Conservation (phyloP, 495 filamentous ascomycete species). For the Daldinia grandis region DNA sequence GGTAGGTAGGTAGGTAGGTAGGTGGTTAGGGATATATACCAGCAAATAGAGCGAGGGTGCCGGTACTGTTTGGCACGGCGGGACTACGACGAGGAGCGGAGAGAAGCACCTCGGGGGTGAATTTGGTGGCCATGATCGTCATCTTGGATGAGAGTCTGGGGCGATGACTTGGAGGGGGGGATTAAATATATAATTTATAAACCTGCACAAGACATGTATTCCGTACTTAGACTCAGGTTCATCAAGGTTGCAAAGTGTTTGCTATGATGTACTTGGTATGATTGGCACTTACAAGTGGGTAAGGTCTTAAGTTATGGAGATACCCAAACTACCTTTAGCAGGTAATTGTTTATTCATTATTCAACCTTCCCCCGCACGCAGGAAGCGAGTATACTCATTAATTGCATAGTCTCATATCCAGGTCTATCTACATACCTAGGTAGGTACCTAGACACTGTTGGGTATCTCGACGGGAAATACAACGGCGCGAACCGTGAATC, state of each 20-base stretch:
- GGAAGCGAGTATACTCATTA: slow-evolving; percentile 9
- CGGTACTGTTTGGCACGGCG: slow-evolving; percentile 76
- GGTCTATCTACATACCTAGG: not conserved
- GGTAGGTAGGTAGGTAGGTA: not conserved
- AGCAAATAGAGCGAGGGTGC: slow-evolving; percentile 74
- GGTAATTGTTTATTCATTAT: not conserved
- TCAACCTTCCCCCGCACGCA: slow-evolving; percentile 10
- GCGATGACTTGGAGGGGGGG: slow-evolving; percentile 1
- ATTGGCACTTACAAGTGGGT: slow-evolving; percentile 12
- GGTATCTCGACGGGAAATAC: slow-evolving; percentile 26
- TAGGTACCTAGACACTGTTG: slow-evolving; percentile 12
- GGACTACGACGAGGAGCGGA: slow-evolving; percentile 82
- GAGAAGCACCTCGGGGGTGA: slow-evolving; percentile 84
- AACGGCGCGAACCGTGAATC: slow-evolving; percentile 2
- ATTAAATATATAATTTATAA: not conserved
- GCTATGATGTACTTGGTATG: no score
- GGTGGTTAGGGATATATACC: slow-evolving; percentile 40
- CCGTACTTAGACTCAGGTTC: slow-evolving; percentile 7
- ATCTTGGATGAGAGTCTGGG: slow-evolving; percentile 51
- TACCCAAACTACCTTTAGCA: not conserved
- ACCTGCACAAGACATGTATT: not conserved
- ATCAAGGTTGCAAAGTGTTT: slow-evolving; percentile 23
- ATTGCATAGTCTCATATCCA: slow-evolving; percentile 12
- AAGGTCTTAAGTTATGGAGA: slow-evolving; percentile 14
- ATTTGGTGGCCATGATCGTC: slow-evolving; percentile 72